A percentile compares a stretch with the other conserved stretches of the same genome.
Conservation (phyloP, 768 basidiomycete species). For the Austroboletus eburneus region DNA sequence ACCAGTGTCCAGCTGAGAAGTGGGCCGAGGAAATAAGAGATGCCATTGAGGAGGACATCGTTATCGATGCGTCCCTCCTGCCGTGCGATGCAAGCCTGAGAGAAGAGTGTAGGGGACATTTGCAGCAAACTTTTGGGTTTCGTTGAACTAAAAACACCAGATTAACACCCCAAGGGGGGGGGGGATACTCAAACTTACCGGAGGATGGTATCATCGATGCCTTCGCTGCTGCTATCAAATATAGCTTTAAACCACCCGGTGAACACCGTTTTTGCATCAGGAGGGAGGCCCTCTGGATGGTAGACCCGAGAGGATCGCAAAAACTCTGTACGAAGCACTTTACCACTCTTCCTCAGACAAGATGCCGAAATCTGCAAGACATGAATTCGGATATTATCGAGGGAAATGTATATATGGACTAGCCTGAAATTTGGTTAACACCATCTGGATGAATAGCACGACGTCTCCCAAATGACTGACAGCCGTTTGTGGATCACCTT, state of each 20-base stretch:
- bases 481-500: constrained; percentile 83
- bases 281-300: constrained; percentile 36
- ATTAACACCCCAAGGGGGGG: constrained; percentile 1
- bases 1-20: constrained; percentile 78
- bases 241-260: constrained; percentile 70
- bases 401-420: constrained; percentile 14
- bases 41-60: constrained; percentile 67
- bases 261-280: constrained; percentile 44
- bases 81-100: constrained; percentile 51
- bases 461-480: constrained; percentile 74
- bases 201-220: constrained; percentile 77
- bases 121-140: constrained; percentile 64
- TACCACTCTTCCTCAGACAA: constrained; percentile 43
- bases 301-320: constrained; percentile 47
- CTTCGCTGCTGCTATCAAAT: constrained; percentile 73
- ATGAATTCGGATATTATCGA: not conserved
- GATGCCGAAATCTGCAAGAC: constrained; percentile 45
- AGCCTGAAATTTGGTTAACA: constrained; percentile 62
- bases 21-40: constrained; percentile 71
- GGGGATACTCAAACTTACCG: constrained; percentile 37
- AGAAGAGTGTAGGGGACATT: constrained; percentile 64
- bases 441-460: constrained; percentile 69
- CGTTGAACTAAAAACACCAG: constrained; percentile 49
- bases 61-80: constrained; percentile 55
- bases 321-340: constrained; percentile 46